Conservation (phyloP, 2,329 filamentous ascomycete species). For the Botrytis hyacinthi region DNA sequence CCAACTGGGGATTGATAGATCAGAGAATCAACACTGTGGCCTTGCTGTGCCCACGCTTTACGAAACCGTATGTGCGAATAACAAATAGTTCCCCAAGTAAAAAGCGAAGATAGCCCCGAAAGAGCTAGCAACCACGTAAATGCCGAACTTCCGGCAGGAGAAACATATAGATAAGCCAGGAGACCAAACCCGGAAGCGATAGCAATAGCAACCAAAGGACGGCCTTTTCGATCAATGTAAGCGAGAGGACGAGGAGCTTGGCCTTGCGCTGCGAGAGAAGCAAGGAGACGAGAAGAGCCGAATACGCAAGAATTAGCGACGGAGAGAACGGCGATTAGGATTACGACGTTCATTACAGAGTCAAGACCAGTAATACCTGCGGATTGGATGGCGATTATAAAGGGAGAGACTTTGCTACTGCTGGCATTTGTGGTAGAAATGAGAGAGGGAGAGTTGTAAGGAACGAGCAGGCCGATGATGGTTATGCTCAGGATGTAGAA, state of each 20-base stretch:
- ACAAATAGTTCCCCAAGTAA: slow-evolving; percentile 83
- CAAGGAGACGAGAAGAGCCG: slow-evolving; percentile 83
- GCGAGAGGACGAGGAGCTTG: slow-evolving; percentile 75
- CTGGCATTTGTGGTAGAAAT: slow-evolving; percentile 53
- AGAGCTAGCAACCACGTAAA: slow-evolving; percentile 80
- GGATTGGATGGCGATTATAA: slow-evolving; percentile 87
- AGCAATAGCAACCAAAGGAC: slow-evolving; percentile 70
- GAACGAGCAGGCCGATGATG: slow-evolving; percentile 79
- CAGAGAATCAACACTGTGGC: slow-evolving; percentile 59
- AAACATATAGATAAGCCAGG: slow-evolving; percentile 73
- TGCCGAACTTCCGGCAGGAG: slow-evolving; percentile 51
- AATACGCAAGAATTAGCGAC: slow-evolving; percentile 93
- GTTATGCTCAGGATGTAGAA: slow-evolving; percentile 86
- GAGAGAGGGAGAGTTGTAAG: slow-evolving; percentile 64
- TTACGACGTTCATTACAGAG: slow-evolving; percentile 89
- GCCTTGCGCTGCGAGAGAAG: slow-evolving; percentile 82
- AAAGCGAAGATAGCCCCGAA: slow-evolving; percentile 69
- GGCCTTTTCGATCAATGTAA: slow-evolving; percentile 80
- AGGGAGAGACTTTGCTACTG: slow-evolving; percentile 77
- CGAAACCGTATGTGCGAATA: slow-evolving; percentile 89
- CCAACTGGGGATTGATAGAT: slow-evolving; percentile 61
- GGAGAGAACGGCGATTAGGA: slow-evolving; percentile 84
- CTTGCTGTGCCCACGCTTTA: slow-evolving; percentile 65
- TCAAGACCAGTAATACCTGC: slow-evolving; percentile 79
- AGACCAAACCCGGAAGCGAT: slow-evolving; percentile 66